Evolutionary conservation across 2,329 filamentous ascomycete genomes (phyloP).

Genomic region (Pezicula neosporulosa): DNA sequence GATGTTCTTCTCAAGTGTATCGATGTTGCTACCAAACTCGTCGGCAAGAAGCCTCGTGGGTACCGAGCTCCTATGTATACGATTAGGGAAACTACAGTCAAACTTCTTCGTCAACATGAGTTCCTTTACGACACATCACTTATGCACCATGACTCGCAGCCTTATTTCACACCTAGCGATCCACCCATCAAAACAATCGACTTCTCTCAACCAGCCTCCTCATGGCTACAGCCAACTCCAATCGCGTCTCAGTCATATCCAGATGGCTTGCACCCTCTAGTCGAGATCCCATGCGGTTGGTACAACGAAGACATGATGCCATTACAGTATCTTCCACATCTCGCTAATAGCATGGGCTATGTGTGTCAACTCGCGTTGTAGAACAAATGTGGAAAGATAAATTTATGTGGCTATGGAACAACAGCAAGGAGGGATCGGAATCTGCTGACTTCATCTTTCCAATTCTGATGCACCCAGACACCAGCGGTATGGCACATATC

Average conservation of each 20-base stretch:
- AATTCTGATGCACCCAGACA: conserved; percentile 54
- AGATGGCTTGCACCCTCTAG: conserved; percentile 25
- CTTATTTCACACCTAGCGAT: conserved; percentile 37
- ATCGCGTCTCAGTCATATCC: conserved; percentile 16
- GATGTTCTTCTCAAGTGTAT: conserved; percentile 43
- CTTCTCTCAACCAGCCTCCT: conserved; percentile 31
- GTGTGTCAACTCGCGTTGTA: conserved; percentile 51
- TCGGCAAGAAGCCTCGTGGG: conserved; percentile 38
- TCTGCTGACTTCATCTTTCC: conserved; percentile 42
- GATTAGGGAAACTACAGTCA: conserved; percentile 40
- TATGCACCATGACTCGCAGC: conserved; percentile 40
- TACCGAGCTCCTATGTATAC: conserved; percentile 48
- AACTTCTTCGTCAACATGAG: conserved; percentile 37
- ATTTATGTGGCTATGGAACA: conserved; percentile 51
- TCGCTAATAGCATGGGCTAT: conserved; percentile 52
- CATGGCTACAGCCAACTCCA: conserved; percentile 43
- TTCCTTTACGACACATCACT: conserved; percentile 44
- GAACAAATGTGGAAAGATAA: conserved; percentile 60
- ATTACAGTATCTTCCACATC: conserved; percentile 41
- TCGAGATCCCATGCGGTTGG: conserved; percentile 46
- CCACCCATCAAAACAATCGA: conserved; percentile 35
- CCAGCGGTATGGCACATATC: conserved; percentile 57
- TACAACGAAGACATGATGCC: conserved; percentile 48
- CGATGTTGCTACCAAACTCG: conserved; percentile 33
- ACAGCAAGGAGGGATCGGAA: conserved; percentile 27